phyloP scores from a whole-genome alignment of 192 early-diverging fungal genomes.

The Funneliformis geosporum region DNA sequence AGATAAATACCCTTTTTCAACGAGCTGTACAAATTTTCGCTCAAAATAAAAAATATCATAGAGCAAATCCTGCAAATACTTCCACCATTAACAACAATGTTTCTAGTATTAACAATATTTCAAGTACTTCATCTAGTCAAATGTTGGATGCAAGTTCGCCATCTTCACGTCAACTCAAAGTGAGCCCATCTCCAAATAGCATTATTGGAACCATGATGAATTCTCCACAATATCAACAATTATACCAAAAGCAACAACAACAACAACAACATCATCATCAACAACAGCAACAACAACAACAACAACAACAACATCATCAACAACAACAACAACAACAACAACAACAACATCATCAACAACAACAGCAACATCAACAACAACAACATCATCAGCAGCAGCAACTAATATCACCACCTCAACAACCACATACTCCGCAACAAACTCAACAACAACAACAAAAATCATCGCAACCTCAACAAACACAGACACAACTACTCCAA shows the following conservation, averaged over 20 bases:
- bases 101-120: conserved; percentile 2
- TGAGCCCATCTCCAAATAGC: background rate
- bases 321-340: background rate
- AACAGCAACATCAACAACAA: background rate
- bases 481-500: background rate
- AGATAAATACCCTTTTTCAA: conserved; percentile 27
- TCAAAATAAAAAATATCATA: conserved; percentile 16
- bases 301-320: background rate
- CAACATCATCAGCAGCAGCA: background rate
- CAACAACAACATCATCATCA: background rate
- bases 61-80: background rate
- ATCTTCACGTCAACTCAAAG: conserved; percentile 19
- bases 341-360: conserved; percentile 7
- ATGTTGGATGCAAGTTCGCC: background rate
- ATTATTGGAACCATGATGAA: background rate
- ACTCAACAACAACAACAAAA: background rate
- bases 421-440: background rate
- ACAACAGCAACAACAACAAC: background rate
- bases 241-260: background rate
- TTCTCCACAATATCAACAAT: background rate
- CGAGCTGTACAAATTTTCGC: conserved; percentile 19
- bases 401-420: background rate
- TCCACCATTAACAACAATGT: background rate
- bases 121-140: background rate
- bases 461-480: conserved; percentile 10